phyloP scores from a whole-genome alignment of 2,329 filamentous ascomycete genomes.

The Penicillium griseofulvum region DNA sequence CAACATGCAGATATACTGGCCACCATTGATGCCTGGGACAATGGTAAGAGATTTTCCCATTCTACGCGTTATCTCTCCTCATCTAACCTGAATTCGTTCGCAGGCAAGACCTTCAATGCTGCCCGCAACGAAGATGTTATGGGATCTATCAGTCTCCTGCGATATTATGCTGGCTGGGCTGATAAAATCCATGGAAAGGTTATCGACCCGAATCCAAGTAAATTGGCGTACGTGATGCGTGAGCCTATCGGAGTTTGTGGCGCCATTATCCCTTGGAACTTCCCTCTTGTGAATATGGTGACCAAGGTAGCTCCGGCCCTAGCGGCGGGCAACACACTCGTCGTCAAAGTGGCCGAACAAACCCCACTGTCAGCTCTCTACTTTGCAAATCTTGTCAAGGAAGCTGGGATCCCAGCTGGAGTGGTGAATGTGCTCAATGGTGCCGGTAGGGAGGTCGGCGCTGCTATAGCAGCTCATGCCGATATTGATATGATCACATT shows the following conservation, averaged over 20 bases:
- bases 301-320: background rate
- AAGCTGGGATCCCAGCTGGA: conserved; percentile 22
- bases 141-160: too few relatives aligned
- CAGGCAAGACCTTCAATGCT: too few relatives aligned
- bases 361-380: conserved; percentile 10
- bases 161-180: too few relatives aligned
- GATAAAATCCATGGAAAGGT: too few relatives aligned
- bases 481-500: conserved; percentile 1
- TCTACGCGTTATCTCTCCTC: too few relatives aligned
- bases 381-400: conserved; percentile 18
- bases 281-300: background rate
- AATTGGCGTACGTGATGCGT: background rate
- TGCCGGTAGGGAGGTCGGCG: conserved; percentile 16
- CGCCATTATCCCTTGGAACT: background rate
- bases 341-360: too few relatives aligned
- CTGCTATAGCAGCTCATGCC: conserved; percentile 1
- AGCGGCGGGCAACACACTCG: background rate
- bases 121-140: too few relatives aligned
- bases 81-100: too few relatives aligned
- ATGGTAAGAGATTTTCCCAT: too few relatives aligned
- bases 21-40: too few relatives aligned
- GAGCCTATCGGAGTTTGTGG: background rate
- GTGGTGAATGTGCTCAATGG: conserved; percentile 23
- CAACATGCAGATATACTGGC: too few relatives aligned
- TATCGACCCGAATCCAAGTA: too few relatives aligned